phyloP scores from a whole-genome alignment of 441 rosid genomes.

The Eutrema salsugineum region DNA sequence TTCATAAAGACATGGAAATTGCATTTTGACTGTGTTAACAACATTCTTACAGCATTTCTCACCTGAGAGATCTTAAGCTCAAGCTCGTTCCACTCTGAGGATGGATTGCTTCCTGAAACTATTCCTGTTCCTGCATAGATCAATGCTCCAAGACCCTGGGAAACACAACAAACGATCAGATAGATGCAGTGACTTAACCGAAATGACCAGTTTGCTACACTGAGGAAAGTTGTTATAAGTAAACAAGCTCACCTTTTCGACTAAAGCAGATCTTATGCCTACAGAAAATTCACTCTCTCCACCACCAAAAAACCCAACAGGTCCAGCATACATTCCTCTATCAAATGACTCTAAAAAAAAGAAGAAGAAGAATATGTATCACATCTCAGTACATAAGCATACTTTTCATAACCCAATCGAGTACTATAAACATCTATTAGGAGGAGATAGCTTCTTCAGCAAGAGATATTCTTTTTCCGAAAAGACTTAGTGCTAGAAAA shows the following conservation, averaged over 20 bases:
- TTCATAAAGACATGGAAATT: not conserved
- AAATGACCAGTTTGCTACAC: not conserved
- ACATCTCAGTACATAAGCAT: not conserved
- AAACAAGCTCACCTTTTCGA: constrained; percentile 44
- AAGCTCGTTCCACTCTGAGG: constrained; percentile 87
- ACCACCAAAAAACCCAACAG: constrained; percentile 96
- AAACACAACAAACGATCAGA: constrained; percentile 1
- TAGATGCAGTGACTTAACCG: not conserved
- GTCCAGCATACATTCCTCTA: constrained; percentile 97
- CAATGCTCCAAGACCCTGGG: constrained; percentile 74
- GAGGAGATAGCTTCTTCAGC: not conserved
- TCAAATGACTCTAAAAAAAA: constrained; percentile 62
- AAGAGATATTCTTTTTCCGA: not conserved
- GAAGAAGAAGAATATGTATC: not conserved
- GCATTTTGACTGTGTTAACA: not conserved
- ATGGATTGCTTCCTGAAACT: constrained; percentile 78
- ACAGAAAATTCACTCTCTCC: constrained; percentile 92
- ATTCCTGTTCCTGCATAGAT: constrained; percentile 87
- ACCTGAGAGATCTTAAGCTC: constrained; percentile 95
- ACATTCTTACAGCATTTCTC: not conserved
- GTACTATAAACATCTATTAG: constrained; percentile 1
- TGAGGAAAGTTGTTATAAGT: not conserved
- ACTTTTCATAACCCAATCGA: not conserved
- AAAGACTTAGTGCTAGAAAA: not conserved
- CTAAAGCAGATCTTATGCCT: constrained; percentile 89